Percentiles rank a stretch among this genome's conserved stretches.
Evolutionary conservation across 2,329 filamentous ascomycete species (phyloP).

Genomic region (Sphaerostilbella broomeana): DNA sequence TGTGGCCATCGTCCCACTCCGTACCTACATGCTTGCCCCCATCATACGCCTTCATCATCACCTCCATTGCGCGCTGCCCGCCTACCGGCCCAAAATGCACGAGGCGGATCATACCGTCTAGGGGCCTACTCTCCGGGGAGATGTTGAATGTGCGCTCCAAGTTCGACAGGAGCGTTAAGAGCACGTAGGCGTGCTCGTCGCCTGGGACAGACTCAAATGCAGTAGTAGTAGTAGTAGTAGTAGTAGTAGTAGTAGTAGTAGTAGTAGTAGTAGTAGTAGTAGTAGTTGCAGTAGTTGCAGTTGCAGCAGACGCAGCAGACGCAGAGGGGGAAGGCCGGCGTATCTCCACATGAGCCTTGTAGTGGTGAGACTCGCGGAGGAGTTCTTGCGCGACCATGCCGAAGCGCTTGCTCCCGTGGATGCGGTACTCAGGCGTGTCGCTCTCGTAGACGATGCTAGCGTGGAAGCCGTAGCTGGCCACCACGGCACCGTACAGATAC

Average conservation of each 20-base stretch:
- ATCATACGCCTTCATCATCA: constrained; percentile 63
- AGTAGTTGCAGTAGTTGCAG: too few relatives aligned
- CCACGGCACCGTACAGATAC: constrained; percentile 66
- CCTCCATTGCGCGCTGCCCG: constrained; percentile 62
- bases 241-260: too few relatives aligned
- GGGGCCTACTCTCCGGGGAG: constrained; percentile 61
- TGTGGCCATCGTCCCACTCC: constrained; percentile 47
- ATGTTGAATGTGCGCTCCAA: constrained; percentile 78
- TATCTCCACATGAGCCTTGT: constrained; percentile 38
- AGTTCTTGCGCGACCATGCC: constrained; percentile 75
- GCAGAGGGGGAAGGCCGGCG: constrained; percentile 13
- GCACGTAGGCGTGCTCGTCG: constrained; percentile 64
- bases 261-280: too few relatives aligned
- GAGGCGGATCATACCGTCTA: constrained; percentile 65
- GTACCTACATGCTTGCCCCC: constrained; percentile 49
- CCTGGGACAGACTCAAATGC: constrained; percentile 25
- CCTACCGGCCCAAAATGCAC: constrained; percentile 66
- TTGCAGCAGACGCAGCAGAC: too few relatives aligned
- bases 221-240: too few relatives aligned
- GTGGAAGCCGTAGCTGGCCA: constrained; percentile 86
- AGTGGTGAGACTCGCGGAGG: constrained; percentile 49
- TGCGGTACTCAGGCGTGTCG: constrained; percentile 75
- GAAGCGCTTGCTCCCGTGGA: constrained; percentile 71
- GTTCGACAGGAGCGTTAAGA: constrained; percentile 70
- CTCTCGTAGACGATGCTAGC: constrained; percentile 84